phyloP scores from a whole-genome alignment of 1,139 yeast species.

The Protomyces gravidus region DNA sequence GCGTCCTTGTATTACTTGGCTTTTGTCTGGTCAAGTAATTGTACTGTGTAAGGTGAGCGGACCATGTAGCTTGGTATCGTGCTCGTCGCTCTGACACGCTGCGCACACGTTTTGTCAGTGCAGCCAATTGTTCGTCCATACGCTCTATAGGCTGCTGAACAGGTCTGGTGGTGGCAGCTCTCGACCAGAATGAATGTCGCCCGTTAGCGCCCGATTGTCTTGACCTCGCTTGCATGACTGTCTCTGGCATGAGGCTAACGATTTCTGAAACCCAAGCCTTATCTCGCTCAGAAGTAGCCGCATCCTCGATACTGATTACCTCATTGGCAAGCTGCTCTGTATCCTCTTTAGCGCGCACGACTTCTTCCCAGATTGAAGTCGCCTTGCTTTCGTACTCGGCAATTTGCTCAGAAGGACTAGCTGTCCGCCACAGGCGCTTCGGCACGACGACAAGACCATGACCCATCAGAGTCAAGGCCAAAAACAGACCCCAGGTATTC shows the following conservation, averaged over 20 bases:
- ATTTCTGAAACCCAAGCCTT: constrained; percentile 44
- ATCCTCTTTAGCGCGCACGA: constrained; percentile 61
- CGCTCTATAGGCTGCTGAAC: not conserved
- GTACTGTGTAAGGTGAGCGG: constrained; percentile 42
- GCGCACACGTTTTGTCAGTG: constrained; percentile 35
- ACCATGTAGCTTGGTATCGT: constrained; percentile 36
- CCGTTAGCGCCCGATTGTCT: not conserved
- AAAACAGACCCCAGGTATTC: constrained; percentile 69
- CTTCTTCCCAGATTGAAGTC: constrained; percentile 55
- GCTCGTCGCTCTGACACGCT: constrained; percentile 34
- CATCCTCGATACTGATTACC: constrained; percentile 49
- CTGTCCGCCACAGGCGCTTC: constrained; percentile 46
- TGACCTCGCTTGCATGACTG: constrained; percentile 5
- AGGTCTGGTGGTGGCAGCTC: constrained; percentile 26
- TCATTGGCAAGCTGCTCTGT: constrained; percentile 63
- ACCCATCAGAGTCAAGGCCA: constrained; percentile 81
- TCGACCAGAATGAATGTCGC: constrained; percentile 34
- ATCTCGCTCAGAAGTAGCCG: constrained; percentile 41
- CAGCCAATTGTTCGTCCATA: constrained; percentile 37
- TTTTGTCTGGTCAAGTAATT: constrained; percentile 27
- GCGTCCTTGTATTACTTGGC: constrained; percentile 42
- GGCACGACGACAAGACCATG: constrained; percentile 69
- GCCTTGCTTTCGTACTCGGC: constrained; percentile 53
- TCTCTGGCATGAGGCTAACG: constrained; percentile 35
- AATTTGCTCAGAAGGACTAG: constrained; percentile 37